phyloP scores from a whole-genome alignment of 1,284 basidiomycete species.

The Ganoderma sinense region DNA sequence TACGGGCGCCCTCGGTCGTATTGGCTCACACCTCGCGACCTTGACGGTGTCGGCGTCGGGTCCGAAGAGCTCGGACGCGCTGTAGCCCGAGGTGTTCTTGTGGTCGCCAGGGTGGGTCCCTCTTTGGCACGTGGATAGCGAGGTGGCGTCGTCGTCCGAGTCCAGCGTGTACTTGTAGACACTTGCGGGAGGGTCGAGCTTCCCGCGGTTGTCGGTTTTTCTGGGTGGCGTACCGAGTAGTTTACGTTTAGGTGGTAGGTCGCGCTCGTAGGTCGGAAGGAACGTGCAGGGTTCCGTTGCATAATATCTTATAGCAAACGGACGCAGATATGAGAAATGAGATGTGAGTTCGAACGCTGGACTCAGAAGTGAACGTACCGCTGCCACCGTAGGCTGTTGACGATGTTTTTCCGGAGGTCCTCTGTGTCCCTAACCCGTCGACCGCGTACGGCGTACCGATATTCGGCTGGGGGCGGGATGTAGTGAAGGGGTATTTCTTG shows the following conservation, averaged over 20 bases:
- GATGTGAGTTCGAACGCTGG: background rate
- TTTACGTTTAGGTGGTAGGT: background rate
- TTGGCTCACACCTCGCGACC: background rate
- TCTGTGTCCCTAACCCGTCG: background rate
- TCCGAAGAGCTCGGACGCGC: background rate
- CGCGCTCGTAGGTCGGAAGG: background rate
- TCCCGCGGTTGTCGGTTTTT: background rate
- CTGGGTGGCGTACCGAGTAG: background rate
- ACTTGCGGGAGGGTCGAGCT: background rate
- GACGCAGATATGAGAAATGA: background rate
- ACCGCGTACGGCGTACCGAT: no score
- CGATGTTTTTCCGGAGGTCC: background rate
- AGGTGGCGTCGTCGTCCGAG: background rate
- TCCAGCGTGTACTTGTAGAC: background rate
- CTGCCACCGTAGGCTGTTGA: background rate
- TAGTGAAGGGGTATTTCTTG: background rate
- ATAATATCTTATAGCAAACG: background rate
- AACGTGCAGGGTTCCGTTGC: background rate
- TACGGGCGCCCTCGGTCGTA: background rate
- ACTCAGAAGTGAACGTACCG: background rate
- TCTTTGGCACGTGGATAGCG: background rate
- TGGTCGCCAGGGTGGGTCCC: background rate
- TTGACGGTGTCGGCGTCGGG: background rate
- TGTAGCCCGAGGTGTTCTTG: background rate
- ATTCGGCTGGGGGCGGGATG: background rate